Evolutionary conservation across 345 rosid species (phyloP), one percentile per base, ranked within the genome.

Genomic region (Acer yangbiense): DNA sequence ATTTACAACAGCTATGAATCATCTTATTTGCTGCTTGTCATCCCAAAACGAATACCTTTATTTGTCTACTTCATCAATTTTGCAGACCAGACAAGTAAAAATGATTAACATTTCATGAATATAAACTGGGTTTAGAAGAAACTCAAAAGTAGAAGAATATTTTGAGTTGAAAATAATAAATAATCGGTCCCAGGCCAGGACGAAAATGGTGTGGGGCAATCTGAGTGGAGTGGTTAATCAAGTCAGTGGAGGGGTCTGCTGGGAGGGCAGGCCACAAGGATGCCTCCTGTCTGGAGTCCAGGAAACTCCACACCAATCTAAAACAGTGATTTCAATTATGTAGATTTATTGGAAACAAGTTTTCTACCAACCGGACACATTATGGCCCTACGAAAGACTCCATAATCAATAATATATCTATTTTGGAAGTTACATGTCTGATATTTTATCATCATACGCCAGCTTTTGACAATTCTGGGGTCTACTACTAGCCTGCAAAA

Each of bases 201-300:
- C 32, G 64, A 18, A 39, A 41, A 41, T 63, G 48, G 63, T 74
- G 44, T 32, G 64, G 75, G 62, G 65, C 69, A 32, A 3, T 41
- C 75, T 70, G 73, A 72, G 68, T 16, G 72, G 27, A 62, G 12
- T 50, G 72, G 67, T 29, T 71, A 67, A 69, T 17, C 65, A 43
- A 71, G 46, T 17, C 84, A 81, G 73, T 60, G 12, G 74, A 23
- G 25, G 9, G 65, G 43, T 54, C 71, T 79, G 82, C 69, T 66
- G 71, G 85, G 82, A 44, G 29, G 65, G 21, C 81, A 77, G 79
- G 79, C 81, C 74, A 77, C 87, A 82, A 77, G 60, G 41, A 66
- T 85, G 79, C 68, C 80, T 79, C 82, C 85, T 82, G 87, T 79
- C 81, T 71, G 76, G 82, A 71, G 67, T 79, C 82, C n/a, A 32